Evolutionary conservation across 202 grass and related monocot genomes (phyloP), one percentile per base, ranked within the genome.

Genomic region (Carex sylvatica): DNA sequence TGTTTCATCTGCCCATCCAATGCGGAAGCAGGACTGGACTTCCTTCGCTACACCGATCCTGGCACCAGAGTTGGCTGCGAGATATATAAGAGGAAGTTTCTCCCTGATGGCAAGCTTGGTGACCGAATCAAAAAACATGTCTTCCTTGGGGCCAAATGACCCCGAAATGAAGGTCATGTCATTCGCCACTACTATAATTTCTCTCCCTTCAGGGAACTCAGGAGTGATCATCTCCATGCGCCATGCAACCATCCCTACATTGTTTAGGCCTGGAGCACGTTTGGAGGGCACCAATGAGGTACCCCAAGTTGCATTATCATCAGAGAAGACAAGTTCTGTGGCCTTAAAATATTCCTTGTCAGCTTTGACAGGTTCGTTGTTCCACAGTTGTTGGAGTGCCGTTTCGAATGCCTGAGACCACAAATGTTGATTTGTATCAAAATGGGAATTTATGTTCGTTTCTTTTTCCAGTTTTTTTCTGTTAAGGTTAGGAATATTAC

Each of bases 171-270:
- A 93, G 65, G 96, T 99, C 84, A 93, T 87, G 61, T 99, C 96
- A 91, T 99, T 99, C 64, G 86, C 87, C 78, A 99, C 96, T 61
- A 99, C 92, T 70, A 99, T 92, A 79, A 99, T 99, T 52, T 99
- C 84, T 80, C 96, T 87, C 10, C 96, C 96, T 22, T 80, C 61
- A 73, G 91, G 92, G 79, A 95, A 99, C 83, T 99, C 96, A 69
- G 92, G 92, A 80, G 92, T 95, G 65, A 78, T 86, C 86, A 99
- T 88, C 89, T 99, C 94, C 89, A 99, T 89, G 68, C 67, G 86
- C 96, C 96, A 99, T 78, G 96, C 92, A 80, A 99, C 80, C 84
- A 99, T 93, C 58, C 96, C 96, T 44, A 95, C 80, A 85, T 93
- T 83, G 78, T 99, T 99, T 79, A 83, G 72, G 42, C 96, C 89